Conservation (phyloP, 2,329 filamentous ascomycete species). For the Cladophialophora bantiana region DNA sequence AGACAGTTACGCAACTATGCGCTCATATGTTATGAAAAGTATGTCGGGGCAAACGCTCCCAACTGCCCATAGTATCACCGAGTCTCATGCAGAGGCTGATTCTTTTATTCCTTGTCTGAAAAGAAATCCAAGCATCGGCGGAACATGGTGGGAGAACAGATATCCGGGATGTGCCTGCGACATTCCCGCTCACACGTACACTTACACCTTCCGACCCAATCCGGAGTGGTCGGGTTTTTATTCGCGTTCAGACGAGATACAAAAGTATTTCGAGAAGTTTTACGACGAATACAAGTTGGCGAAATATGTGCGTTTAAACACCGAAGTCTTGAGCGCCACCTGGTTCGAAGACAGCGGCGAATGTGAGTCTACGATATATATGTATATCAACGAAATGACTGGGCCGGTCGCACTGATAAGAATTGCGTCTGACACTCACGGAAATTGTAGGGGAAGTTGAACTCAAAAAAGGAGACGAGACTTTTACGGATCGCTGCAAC, state of each 20-base stretch:
- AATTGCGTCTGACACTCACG: background rate
- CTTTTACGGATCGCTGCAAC: conserved; percentile 26
- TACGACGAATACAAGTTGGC: conserved; percentile 50
- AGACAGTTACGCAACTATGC: conserved; percentile 47
- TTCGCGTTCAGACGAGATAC: conserved; percentile 20
- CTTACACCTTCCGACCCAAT: conserved; percentile 34
- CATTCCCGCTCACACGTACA: conserved; percentile 43
- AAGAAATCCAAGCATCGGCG: conserved; percentile 35
- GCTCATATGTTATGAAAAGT: conserved; percentile 36
- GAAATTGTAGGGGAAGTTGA: conserved; percentile 19
- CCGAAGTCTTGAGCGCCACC: conserved; percentile 26
- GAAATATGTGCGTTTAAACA: conserved; percentile 25
- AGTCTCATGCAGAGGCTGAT: background rate
- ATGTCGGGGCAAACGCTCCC: conserved; percentile 29
- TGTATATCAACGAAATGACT: conserved; percentile 27
- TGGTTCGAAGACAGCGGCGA: conserved; percentile 28
- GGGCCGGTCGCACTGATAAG: background rate
- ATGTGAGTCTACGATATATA: conserved; percentile 19
- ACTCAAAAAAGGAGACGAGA: conserved; percentile 16
- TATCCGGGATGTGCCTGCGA: conserved; percentile 41
- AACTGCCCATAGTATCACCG: background rate
- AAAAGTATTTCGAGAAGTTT: conserved; percentile 24
- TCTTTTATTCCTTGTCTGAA: background rate
- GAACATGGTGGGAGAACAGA: conserved; percentile 43
- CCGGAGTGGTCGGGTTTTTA: conserved; percentile 34